Evolutionary conservation across 176 grass and related monocot genomes (phyloP).

Genomic region (Raddia guianensis): DNA sequence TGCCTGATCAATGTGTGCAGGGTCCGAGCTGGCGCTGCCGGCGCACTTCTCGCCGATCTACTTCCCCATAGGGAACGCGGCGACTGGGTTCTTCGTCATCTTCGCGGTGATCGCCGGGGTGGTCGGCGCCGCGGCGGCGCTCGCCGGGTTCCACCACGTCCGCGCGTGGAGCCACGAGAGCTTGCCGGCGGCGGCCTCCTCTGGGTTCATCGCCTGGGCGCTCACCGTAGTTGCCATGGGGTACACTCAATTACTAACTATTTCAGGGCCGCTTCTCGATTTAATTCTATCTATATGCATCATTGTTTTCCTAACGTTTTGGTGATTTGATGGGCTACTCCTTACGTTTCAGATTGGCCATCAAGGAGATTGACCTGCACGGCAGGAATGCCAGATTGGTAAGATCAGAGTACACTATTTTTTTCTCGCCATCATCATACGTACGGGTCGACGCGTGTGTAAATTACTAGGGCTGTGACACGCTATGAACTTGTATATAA

Average conservation of each 20-base stretch:
- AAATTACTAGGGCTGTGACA: not conserved
- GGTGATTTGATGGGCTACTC: not conserved
- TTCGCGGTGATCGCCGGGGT: constrained; percentile 84
- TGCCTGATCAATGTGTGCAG: constrained; percentile 19
- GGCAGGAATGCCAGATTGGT: constrained; percentile 89
- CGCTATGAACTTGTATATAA: not conserved
- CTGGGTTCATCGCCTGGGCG: constrained; percentile 71
- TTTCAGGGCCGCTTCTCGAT: not conserved
- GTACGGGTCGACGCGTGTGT: not conserved
- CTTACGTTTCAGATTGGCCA: constrained; percentile 57
- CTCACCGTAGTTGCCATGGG: constrained; percentile 95
- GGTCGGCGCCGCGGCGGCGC: constrained; percentile 72
- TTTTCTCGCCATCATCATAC: not conserved
- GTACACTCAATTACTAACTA: constrained; percentile 26
- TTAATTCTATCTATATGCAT: not conserved
- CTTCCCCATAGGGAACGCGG: constrained; percentile 93
- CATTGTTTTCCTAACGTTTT: not conserved
- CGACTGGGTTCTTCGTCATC: constrained; percentile 87
- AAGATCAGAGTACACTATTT: not conserved
- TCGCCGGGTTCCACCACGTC: constrained; percentile 67
- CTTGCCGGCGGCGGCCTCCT: constrained; percentile 74
- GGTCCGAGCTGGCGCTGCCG: constrained; percentile 53
- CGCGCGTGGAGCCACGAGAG: constrained; percentile 60
- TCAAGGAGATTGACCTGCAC: constrained; percentile 82
- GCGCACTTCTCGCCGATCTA: constrained; percentile 85